Conservation (phyloP, 2,329 filamentous ascomycete species). For the Salinomyces thailandicus region DNA sequence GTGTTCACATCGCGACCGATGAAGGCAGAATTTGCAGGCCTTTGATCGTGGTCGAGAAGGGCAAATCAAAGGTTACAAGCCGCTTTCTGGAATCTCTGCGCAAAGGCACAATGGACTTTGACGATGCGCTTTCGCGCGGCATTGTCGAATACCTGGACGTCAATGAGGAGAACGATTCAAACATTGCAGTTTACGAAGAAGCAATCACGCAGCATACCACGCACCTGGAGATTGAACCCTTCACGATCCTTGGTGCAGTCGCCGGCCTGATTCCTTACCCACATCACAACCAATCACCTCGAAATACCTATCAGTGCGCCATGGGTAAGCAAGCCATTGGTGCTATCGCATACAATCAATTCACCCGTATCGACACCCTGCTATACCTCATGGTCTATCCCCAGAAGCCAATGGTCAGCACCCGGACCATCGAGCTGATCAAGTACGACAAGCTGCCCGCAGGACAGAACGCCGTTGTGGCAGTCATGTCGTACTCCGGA, state of each 20-base stretch:
- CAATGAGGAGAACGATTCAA: conserved; percentile 94
- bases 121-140: conserved; percentile 82
- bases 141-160: conserved; percentile 95
- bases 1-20: conserved; percentile 91
- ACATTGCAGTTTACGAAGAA: conserved; percentile 81
- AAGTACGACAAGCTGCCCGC: conserved; percentile 96
- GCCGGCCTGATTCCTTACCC: conserved; percentile 95
- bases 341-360: conserved; percentile 95
- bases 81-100: conserved; percentile 73
- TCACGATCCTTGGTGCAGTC: conserved; percentile 90
- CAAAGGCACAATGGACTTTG: conserved; percentile 76
- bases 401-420: conserved; percentile 94
- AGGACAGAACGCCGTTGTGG: conserved; percentile 92
- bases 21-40: conserved; percentile 94
- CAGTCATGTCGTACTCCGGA: conserved; percentile 98
- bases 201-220: conserved; percentile 77
- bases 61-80: conserved; percentile 66
- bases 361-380: conserved; percentile 89
- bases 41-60: conserved; percentile 87
- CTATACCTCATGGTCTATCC: conserved; percentile 96
- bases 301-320: conserved; percentile 96
- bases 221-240: conserved; percentile 95
- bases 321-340: conserved; percentile 99
- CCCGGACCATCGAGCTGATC: conserved; percentile 88
- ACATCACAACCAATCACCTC: conserved; percentile 95